phyloP scores from a whole-genome alignment of 192 early-diverging fungal species.

The Backusella australiensis region DNA sequence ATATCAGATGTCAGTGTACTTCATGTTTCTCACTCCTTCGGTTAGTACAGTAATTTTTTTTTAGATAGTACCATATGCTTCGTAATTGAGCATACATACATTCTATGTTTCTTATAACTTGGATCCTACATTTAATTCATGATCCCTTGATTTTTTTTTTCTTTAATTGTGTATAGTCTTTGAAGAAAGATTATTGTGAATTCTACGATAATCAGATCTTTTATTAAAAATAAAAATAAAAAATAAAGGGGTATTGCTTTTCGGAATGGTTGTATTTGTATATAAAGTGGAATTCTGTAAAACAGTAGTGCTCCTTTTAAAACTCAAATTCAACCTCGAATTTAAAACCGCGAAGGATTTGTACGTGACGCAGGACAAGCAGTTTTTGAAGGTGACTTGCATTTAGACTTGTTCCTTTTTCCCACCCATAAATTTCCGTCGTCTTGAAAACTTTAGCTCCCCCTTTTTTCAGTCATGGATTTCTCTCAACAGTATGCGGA shows the following conservation, averaged over 20 bases:
- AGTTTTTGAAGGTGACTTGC: conserved; percentile 5
- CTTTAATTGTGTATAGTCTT: background rate
- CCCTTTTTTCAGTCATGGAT: conserved; percentile 8
- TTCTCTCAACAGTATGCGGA: conserved; percentile 8
- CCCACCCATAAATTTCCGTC: conserved; percentile 9
- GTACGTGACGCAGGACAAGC: background rate
- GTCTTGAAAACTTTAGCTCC: conserved; percentile 8
- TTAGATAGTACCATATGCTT: background rate
- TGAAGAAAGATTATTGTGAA: background rate
- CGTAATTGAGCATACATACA: background rate
- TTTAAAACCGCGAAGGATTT: background rate
- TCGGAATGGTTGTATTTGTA: conserved; percentile 3
- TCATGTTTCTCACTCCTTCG: background rate
- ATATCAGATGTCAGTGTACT: background rate
- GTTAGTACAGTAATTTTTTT: background rate
- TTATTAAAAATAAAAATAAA: background rate
- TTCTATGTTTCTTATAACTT: background rate
- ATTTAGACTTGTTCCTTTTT: conserved; percentile 5
- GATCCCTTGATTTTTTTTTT: background rate
- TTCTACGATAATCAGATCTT: background rate
- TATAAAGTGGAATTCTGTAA: conserved; percentile 1
- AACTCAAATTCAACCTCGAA: background rate
- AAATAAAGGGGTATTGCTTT: background rate
- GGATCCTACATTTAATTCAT: background rate
- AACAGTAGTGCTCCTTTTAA: conserved; percentile 1